Base-by-base conservation (phyloP, 495 filamentous ascomycete species). In the Penicillium steckii region DNA sequence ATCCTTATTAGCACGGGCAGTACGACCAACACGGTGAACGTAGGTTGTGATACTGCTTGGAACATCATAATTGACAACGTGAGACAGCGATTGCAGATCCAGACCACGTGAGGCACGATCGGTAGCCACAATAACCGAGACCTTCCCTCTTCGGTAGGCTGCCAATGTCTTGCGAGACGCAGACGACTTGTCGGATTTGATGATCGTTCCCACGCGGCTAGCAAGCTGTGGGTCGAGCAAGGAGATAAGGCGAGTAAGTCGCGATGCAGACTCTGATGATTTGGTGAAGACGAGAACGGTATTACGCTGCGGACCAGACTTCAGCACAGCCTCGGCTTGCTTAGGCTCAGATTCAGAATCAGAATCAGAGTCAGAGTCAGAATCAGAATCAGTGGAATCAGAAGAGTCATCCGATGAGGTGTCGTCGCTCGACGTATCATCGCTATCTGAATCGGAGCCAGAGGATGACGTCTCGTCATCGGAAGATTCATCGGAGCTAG, bases 61-160 rank as follows among this genome's bases (percentile, higher is more conserved):
- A 27, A 97, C 75, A 64, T 97, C 94, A 74, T 98, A 98, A 67
- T 97, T 97, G 60, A 97, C 74, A 9, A 97, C 90, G 56, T 95
- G 87, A 21, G 83, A 83, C 21, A 97, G 76, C 21, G 83, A 80
- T 1, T 79, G 79, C 1, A 96, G 74, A 64, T 98, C 94, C n/a
- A 98, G 83, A 61, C 94, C 94, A 40, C 95, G 88, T 1, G 93
- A 87, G 1, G 93, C 91, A 21, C 93, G 86, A 63, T 98, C 94
- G 0, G 94, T 94, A 8, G 93, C 90, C 30, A 97, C 85, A 8
- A 97, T 83, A 33, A 96, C 79, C 2, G 81, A 82, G 3, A 88
- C 70, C 44, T 85, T 85, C 49, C 80, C 80, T 21, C 74, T 66
- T 10, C 77, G 68, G 68, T 91, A 92, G 5, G 79, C 78, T 13